A percentile compares a stretch with the other conserved stretches of the same genome.
phyloP scores from a whole-genome alignment of 768 basidiomycete species.

The Roridomyces roridus region DNA sequence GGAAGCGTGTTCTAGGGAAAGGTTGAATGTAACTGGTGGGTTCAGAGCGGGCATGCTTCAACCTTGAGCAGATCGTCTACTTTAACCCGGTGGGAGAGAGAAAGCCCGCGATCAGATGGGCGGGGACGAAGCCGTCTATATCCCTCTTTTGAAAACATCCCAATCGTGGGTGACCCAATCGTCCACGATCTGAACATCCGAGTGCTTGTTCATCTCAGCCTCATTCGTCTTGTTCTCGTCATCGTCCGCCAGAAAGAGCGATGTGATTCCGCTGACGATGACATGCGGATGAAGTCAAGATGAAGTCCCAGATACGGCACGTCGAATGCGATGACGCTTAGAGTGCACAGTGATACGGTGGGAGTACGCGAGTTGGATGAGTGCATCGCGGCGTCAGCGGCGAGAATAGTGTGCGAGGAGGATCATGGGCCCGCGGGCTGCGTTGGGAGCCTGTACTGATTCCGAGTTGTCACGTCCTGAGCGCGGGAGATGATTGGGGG shows the following conservation, averaged over 20 bases:
- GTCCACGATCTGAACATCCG: constrained; percentile 51
- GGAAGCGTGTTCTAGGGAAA: no score
- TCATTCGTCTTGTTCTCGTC: constrained; percentile 38
- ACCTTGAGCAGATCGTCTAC: no score
- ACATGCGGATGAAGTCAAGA: constrained; percentile 72
- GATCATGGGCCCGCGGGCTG: constrained; percentile 64
- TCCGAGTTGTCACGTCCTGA: constrained; percentile 6
- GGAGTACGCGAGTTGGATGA: constrained; percentile 37
- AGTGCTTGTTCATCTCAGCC: constrained; percentile 49
- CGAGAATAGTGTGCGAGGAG: constrained; percentile 62
- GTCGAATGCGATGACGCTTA: constrained; percentile 64
- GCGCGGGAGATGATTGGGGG: neutral
- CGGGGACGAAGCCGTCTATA: no score
- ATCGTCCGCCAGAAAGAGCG: constrained; percentile 45
- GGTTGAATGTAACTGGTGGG: no score
- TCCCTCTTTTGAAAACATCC: constrained; percentile 51
- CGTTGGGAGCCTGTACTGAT: constrained; percentile 55
- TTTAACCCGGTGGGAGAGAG: no score
- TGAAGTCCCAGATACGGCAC: constrained; percentile 66
- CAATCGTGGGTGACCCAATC: constrained; percentile 54
- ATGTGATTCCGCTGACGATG: constrained; percentile 60
- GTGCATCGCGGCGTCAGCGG: constrained; percentile 59
- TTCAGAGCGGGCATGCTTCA: no score
- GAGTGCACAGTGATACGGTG: constrained; percentile 47
- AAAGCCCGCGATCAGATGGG: no score